Evolutionary conservation across 106 monocot genomes (phyloP), one percentile per base, ranked within the genome.

Genomic region (Dendrobium chrysotoxum): DNA sequence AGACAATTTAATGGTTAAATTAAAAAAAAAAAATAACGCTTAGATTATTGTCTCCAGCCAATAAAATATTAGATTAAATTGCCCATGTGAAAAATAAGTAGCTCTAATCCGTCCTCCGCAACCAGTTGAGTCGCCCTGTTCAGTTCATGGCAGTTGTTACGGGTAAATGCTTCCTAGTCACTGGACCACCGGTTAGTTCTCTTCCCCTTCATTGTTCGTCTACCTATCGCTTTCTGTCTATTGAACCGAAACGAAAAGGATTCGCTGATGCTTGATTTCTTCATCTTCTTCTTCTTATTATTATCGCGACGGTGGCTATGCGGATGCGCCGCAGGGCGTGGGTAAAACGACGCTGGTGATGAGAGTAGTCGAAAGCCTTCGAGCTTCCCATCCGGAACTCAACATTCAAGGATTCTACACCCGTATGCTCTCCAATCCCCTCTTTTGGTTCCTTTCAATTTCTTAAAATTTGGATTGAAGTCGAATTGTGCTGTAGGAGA

Each of bases 341-440:
- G 96, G 96, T 77, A 93, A 96, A 90, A 89, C 92, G 83, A 90
- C 96, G 82, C 87, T 96, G 92, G 90, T 96, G 78, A 92, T 89
- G 87, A 83, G 87, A 77, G 86, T 94, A 4, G 21, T 92, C 54
- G 96, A 96, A 73, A 84, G 25, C 23, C 86, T 96, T 2, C 76
- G 78, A 28, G 38, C 81, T 30, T 96, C 93, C n/a, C 85, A 90
- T 57, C 93, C 90, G 28, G 31, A 83, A 65, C 87, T 96, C 64
- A 85, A 78, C 53, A 86, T 92, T 42, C 87, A 83, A 25, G 96
- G 96, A 30, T 96, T 96, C 85, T 96, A 90, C 85, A 96, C 93
- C 28, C 79, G 93, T 96, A 85, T 2, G 31, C 76, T 28, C 12
- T 4, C 45, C 71, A 30, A 4, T 38, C 4, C 5, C 18, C 25